Percentiles rank a stretch among this genome's conserved stretches.
These are phyloP conservation scores for Paecilomyces sp. DNA, from an alignment of 2,329 filamentous ascomycete species.

Conservation along the genomic window DNA sequence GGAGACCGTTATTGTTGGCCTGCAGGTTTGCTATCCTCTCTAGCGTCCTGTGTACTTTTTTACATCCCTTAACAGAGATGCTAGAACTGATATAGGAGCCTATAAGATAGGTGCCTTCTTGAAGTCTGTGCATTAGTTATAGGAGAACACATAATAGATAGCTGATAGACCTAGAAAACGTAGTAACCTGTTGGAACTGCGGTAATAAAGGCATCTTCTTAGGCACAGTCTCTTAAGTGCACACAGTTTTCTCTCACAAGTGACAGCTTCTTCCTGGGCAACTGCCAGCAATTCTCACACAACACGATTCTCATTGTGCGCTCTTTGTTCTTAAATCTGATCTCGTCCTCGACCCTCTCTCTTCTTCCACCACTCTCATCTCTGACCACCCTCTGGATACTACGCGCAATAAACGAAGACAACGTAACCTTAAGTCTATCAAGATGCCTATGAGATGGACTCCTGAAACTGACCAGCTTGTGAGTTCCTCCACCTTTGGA, in stretches of 20 bases:
- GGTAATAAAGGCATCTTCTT: neutral
- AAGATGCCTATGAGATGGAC: slow-evolving; percentile 32
- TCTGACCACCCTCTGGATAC: neutral
- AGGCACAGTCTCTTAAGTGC: neutral
- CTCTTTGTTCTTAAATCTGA: neutral
- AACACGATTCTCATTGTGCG: neutral
- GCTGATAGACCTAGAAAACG: neutral
- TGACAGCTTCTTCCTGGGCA: neutral
- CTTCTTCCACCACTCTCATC: neutral
- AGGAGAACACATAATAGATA: neutral
- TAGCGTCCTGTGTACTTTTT: neutral
- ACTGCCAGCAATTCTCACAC: neutral
- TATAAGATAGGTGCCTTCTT: neutral
- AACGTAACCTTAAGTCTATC: neutral
- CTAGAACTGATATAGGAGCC: neutral
- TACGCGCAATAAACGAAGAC: neutral
- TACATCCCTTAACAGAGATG: neutral
- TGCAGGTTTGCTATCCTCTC: neutral
- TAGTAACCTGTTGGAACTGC: neutral
- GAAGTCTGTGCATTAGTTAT: neutral
- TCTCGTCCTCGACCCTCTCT: neutral
- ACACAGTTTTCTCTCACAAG: neutral
- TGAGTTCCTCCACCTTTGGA: slow-evolving; percentile 7
- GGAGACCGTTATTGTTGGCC: neutral
- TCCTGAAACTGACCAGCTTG: slow-evolving; percentile 28